These are phyloP conservation scores for Tarenaya hassleriana DNA, from an alignment of 345 rosid species.

Conservation along the genomic window DNA sequence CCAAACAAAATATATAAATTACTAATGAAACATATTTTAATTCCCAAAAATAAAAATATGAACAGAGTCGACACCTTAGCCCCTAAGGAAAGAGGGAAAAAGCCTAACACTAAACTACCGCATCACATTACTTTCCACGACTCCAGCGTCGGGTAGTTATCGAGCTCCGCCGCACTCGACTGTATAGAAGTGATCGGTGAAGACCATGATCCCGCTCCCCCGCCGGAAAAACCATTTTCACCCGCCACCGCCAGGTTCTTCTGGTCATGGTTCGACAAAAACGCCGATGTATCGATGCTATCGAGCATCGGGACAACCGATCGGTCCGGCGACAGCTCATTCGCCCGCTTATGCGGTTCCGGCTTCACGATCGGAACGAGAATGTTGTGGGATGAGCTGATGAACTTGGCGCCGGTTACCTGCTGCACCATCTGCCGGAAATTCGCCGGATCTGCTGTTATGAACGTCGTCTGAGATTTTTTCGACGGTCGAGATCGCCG, in stretches of 20 bases:
- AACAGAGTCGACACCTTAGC: background rate
- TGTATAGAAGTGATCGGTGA: constrained; percentile 17
- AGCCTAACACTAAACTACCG: constrained; percentile 11
- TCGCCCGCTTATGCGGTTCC: constrained; percentile 38
- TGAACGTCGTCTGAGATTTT: constrained; percentile 70
- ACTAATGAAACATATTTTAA: constrained; percentile 1
- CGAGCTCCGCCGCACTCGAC: constrained; percentile 32
- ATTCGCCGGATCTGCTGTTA: constrained; percentile 71
- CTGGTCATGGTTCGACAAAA: constrained; percentile 41
- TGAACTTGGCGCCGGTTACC: constrained; percentile 62
- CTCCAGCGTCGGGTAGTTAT: constrained; percentile 58
- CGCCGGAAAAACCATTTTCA: background rate
- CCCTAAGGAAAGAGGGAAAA: constrained; percentile 1
- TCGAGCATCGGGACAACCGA: constrained; percentile 47
- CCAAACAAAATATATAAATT: no score
- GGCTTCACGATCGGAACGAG: constrained; percentile 50
- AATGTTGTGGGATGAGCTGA: constrained; percentile 15
- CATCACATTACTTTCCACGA: constrained; percentile 60
- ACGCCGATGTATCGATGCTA: constrained; percentile 80
- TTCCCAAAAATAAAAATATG: background rate
- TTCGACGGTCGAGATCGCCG: constrained; percentile 62
- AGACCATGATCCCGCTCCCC: constrained; percentile 16
- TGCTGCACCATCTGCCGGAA: constrained; percentile 92
- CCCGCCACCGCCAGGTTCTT: background rate
- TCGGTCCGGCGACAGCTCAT: constrained; percentile 24